A percentile compares a stretch with the other conserved stretches of the same genome.
phyloP scores from a whole-genome alignment of 2,329 filamentous ascomycete species.

The Gyromitra esculenta region DNA sequence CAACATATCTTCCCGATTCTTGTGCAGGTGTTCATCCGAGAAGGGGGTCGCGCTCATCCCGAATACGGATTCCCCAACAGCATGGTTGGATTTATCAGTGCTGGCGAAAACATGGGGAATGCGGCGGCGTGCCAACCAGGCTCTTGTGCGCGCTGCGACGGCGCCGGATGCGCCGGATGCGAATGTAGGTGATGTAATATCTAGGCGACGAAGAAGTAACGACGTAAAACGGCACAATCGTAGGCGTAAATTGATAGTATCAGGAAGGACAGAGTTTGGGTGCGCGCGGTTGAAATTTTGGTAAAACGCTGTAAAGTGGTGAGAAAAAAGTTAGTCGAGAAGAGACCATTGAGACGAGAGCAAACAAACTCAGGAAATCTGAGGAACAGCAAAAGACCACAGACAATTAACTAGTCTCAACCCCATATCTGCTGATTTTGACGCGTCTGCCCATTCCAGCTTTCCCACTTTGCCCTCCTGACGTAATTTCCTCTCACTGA shows the following conservation, averaged over 20 bases:
- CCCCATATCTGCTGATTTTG: constrained; percentile 51
- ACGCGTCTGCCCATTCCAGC: constrained; percentile 47
- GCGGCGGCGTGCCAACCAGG: constrained; percentile 50
- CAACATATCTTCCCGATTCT: constrained; percentile 47
- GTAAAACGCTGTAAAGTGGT: constrained; percentile 45
- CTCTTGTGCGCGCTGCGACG: constrained; percentile 34
- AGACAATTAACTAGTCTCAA: constrained; percentile 52
- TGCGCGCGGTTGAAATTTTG: constrained; percentile 51
- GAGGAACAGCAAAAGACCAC: constrained; percentile 19
- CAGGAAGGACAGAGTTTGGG: constrained; percentile 47
- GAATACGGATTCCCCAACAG: constrained; percentile 26
- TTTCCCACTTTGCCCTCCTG: constrained; percentile 41
- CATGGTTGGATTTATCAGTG: constrained; percentile 24
- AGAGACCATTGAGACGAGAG: neutral
- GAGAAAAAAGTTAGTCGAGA: constrained; percentile 22
- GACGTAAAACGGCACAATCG: constrained; percentile 52
- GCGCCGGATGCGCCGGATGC: neutral
- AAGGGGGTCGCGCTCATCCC: constrained; percentile 45
- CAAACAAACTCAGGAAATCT: neutral
- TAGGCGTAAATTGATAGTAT: constrained; percentile 48
- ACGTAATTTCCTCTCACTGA: constrained; percentile 50
- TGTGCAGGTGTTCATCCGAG: constrained; percentile 31
- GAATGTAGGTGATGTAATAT: constrained; percentile 48
- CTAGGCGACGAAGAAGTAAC: constrained; percentile 50
- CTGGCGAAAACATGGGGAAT: constrained; percentile 43